Percentiles rank a stretch among this genome's conserved stretches.
phyloP scores from a whole-genome alignment of 1,284 basidiomycete genomes.

The Moesziomyces sp. region DNA sequence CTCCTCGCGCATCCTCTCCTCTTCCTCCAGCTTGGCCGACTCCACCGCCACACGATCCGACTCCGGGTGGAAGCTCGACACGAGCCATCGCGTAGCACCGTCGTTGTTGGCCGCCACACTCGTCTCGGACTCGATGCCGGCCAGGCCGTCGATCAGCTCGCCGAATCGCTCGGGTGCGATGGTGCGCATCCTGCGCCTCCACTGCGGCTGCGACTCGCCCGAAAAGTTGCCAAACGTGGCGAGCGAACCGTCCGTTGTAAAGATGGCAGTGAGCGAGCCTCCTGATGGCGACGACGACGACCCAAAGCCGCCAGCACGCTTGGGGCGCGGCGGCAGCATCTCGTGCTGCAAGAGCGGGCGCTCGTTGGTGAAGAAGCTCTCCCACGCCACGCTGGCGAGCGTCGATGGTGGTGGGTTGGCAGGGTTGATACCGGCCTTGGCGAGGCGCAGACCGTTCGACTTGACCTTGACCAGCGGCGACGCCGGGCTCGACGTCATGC shows the following conservation, averaged over 20 bases:
- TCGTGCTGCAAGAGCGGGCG: conserved; percentile 56
- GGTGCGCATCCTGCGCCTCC: conserved; percentile 38
- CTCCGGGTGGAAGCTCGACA: conserved; percentile 40
- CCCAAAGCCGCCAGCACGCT: conserved; percentile 31
- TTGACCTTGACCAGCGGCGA: conserved; percentile 35
- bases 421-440: conserved; percentile 15
- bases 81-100: conserved; percentile 31
- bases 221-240: conserved; percentile 43
- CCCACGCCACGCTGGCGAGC: conserved; percentile 40
- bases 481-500: conserved; percentile 9
- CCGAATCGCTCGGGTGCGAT: conserved; percentile 50
- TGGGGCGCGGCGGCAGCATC: conserved; percentile 46
- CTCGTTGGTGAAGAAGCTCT: conserved; percentile 52
- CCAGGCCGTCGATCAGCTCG: conserved; percentile 43
- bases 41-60: conserved; percentile 48
- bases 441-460: conserved; percentile 14
- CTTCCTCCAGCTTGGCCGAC: conserved; percentile 47
- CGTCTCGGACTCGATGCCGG: conserved; percentile 17
- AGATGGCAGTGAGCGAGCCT: conserved; percentile 41
- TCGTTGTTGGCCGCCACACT: conserved; percentile 6
- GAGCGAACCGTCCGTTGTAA: conserved; percentile 33
- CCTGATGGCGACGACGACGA: conserved; percentile 26
- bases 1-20: conserved; percentile 49
- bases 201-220: conserved; percentile 32
- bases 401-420: conserved; percentile 53